Evolutionary conservation across 139 green algal genomes (phyloP), one percentile per base, ranked within the genome.

Genomic region (Picochlorum costavermella): DNA sequence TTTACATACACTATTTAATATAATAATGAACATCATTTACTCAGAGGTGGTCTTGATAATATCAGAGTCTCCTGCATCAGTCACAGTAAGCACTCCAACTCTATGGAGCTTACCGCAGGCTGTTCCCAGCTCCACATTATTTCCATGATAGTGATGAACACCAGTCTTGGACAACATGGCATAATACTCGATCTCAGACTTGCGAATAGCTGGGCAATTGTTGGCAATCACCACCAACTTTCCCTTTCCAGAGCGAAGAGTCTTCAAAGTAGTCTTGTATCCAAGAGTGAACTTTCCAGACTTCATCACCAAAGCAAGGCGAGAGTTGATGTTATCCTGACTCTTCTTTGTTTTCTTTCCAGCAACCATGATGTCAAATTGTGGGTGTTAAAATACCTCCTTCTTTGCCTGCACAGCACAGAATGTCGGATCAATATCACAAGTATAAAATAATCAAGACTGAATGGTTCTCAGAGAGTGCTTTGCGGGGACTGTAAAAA

Each of bases 101-200:
- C 92, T 74, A 88, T 95, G 97, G 67, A 91, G 86, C 79, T 96
- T 96, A 67, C 94, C 94, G 72, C 94, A 99, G 12, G 94, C 88
- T 33, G 94, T 99, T 50, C 94, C 94, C 59, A 99, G 83, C 64
- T 98, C 94, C 11, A 97, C 88, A 80, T 99, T 99, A 89, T 96
- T 97, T 74, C 94, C 94, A 31, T 64, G 73, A 84, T 97, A 98
- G 83, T 99, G 94, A 83, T 97, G 89, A 61, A 99, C 94, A 69
- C 85, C 88, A 26, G 92, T 95, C 88, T 98, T 98, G 67, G 89
- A 88, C 5, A 99, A 87, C 94, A 99, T 99, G 64, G 94, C 94
- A 70, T 97, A 98, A 89, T 99, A 99, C 88, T 99, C 94, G 28
- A 99, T 90, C 85, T 99, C 94, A 36, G 84, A 93, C 81, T 97